Evolutionary conservation across 345 rosid species (phyloP), one percentile per base, ranked within the genome.

Genomic region (Anastatica hierochuntica): DNA sequence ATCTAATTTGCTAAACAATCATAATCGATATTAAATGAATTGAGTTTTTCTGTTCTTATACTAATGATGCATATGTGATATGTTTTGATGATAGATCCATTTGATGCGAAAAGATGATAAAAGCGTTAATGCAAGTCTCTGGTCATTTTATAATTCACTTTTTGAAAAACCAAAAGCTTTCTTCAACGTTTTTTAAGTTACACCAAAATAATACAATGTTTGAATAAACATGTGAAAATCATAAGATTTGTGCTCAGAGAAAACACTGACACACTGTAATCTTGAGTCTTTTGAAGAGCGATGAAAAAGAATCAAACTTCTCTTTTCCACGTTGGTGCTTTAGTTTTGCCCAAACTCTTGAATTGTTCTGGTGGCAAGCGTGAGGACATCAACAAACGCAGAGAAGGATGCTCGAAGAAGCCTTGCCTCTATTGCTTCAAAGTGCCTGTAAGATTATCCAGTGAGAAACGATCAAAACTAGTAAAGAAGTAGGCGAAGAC

Each of bases 321-420:
- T 43, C 20, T 10, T 26, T 18, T 14, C n/a, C 62, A 55, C 31
- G 23, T 14, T 21, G 37, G 12, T 43, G 64, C 20, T 37, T 31
- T 14, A 54, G 23, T 47, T 61, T 29, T 63, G 70, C 12, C 87
- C 84, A 35, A 92, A 80, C 60, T 85, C 90, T 75, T 83, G 88
- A 11, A 92, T 74, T 8, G 95, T 83, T 74, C 61, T 81, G 6
- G 98, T 65, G 42, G 97, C 87, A 1, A 88, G 81, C n/a, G n/a
- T n/a, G n/a, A n/a, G n/a, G n/a, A n/a, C n/a, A n/a, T n/a, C n/a
- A n/a, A n/a, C n/a, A n/a, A 88, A 88, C 13, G 97, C 77, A 39
- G 97, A 88, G 67, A 77, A 85, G 0, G 95, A 88, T 36, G 98
- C 95, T n/a, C 94, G 83, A 26, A 92, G 94, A 60, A 88, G 84